phyloP scores from a whole-genome alignment of 208 protist species.

The Acanthamoeba rhysodes region DNA sequence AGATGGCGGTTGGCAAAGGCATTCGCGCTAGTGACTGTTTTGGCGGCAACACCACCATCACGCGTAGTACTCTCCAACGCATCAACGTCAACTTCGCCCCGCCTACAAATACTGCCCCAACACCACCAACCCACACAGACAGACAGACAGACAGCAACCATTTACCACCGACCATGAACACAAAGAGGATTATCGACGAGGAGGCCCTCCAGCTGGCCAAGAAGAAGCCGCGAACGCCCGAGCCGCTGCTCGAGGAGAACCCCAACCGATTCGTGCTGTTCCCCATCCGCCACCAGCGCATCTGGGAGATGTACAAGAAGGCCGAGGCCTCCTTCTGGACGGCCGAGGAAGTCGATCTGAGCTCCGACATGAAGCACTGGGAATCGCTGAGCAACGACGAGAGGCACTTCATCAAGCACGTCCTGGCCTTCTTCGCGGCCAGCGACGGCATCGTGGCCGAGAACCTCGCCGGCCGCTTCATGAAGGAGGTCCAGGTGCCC shows the following conservation, averaged over 20 bases:
- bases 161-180: background rate
- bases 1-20: too few relatives aligned
- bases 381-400: constrained; percentile 96
- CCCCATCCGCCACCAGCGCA: constrained; percentile 96
- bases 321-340: constrained; percentile 97
- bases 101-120: too few relatives aligned
- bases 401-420: constrained; percentile 98
- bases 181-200: constrained; percentile 35
- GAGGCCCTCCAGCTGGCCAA: constrained; percentile 32
- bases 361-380: constrained; percentile 97
- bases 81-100: too few relatives aligned
- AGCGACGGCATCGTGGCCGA: constrained; percentile 99
- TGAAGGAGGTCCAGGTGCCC: constrained; percentile 98
- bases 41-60: too few relatives aligned
- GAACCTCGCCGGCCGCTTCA: constrained; percentile 98
- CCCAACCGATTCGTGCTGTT: constrained; percentile 98
- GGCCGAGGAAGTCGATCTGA: constrained; percentile 99
- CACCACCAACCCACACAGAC: too few relatives aligned
- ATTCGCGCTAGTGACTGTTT: too few relatives aligned
- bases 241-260: constrained; percentile 97
- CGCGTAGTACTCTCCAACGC: too few relatives aligned
- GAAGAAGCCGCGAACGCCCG: constrained; percentile 78
- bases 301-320: constrained; percentile 99
- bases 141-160: too few relatives aligned
- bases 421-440: constrained; percentile 99